phyloP scores from a whole-genome alignment of 73 alveolate genomes.

The Paraurostyla sp. region DNA sequence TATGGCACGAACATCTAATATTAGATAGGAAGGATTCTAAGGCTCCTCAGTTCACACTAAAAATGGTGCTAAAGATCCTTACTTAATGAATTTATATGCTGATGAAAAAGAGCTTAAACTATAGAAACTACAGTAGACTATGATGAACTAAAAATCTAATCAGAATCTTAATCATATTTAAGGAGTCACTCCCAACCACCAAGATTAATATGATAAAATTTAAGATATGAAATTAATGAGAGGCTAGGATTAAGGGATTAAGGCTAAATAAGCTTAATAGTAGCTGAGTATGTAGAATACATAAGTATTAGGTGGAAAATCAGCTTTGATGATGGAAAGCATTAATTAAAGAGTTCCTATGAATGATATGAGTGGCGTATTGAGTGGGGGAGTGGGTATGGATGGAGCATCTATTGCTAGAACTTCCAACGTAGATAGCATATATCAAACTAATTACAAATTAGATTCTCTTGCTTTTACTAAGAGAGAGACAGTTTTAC shows the following conservation, averaged over 20 bases:
- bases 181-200: constrained; percentile 5
- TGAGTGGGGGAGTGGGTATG: background rate
- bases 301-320: background rate
- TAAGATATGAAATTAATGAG: background rate
- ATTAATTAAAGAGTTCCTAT: constrained; percentile 38
- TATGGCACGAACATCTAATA: background rate
- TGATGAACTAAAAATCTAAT: constrained; percentile 24
- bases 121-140: background rate
- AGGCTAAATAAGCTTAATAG: background rate
- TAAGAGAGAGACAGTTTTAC: constrained; percentile 24
- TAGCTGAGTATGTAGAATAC: background rate
- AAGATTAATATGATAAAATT: background rate
- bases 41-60: constrained; percentile 39
- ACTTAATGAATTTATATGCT: constrained; percentile 1
- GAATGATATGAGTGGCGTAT: background rate
- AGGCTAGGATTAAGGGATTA: background rate
- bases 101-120: constrained; percentile 35
- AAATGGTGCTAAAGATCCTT: constrained; percentile 42
- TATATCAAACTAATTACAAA: background rate
- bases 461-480: background rate
- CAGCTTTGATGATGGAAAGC: background rate
- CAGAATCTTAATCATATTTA: background rate
- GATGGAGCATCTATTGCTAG: constrained; percentile 34
- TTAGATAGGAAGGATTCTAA: background rate
- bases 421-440: constrained; percentile 40